Base-by-base conservation (phyloP, 495 filamentous ascomycete species). In the Cudoniella acicularis region DNA sequence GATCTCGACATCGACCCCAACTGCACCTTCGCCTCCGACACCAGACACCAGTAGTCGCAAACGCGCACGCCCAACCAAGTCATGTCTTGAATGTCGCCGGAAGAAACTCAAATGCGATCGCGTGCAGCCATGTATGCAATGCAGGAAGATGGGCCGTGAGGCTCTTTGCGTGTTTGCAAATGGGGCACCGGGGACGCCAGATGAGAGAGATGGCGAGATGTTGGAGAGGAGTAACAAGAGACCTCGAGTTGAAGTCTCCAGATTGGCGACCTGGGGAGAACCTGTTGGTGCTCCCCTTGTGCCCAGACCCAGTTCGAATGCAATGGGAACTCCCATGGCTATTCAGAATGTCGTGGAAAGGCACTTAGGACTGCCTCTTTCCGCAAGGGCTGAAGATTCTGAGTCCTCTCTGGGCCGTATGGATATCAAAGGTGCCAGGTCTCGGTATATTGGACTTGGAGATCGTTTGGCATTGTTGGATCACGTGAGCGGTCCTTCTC, bases 21-120 rank as follows among this genome's bases (percentile, higher is more conserved):
- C 48, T 50, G 6, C 48, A 13, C 10, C 48, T 9, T 8, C 48
- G 20, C 20, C 48, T 3, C 21, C 48, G 23, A 25, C 9, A 24
- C 3, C 18, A 50, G 48, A 23, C 3, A 9, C 9, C 3, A 13
- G 10, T 21, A 50, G 23, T 3, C 18, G 10, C 10, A 59, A 52
- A 26, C 49, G 57, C 10, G 49, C 57, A 8, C 27, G 57, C 0
- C 49, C 57, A 3, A 47, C 49, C 3, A 42, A 53, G 11, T 59
- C 57, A 9, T 59, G 57, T 24, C 40, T 52, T 0, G 57, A 61
- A 21, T 66, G 64, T 50, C 40, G 64, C 23, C 52, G 47, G 24
- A 66, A 66, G 46, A 66, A 66, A 22, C 22, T 66, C 10, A 66
- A 56, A 55, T 66, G 64, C 30, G 59, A 66, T 50, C 56, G 64